Evolutionary conservation across 192 early-diverging fungal genomes (phyloP), one percentile per base, ranked within the genome.

Genomic region (Oehlia diaphana): DNA sequence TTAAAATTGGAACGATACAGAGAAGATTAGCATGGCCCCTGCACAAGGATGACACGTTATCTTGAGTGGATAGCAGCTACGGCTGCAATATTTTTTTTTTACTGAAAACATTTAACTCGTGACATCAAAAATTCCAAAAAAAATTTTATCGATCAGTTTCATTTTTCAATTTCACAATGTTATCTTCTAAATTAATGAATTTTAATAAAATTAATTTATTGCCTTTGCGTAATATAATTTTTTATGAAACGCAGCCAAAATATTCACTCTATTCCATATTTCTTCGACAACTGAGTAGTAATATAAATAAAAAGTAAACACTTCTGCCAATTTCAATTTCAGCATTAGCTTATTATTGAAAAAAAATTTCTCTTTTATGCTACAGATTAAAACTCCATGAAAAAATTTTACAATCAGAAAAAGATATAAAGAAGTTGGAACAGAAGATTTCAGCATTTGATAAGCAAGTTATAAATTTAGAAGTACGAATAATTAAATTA

Each of bases 1-100:
- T 72, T 72, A 72, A 72, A 72, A 72, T 72, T 72, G 71, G 71
- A 72, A 72, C 42, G 71, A 72, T 72, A 72, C 71, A 72, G 42
- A 72, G 71, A 72, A 72, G 42, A 72, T 72, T 72, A 72, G 71
- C 71, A 72, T 72, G 42, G 71, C 71, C 71, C 71, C 42, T 72
- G 42, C 71, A 72, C 71, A 72, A 72, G 71, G 71, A 72, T 72
- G 71, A 72, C 42, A 72, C 71, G 71, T 72, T 72, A 72, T 72
- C 71, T 72, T 72, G 71, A 72, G 71, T 72, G 71, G 44, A 49
- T 49, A 68, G 71, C 71, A 16, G 35, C 71, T 72, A 39, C 44
- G 71, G 71, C 14, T n/a, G 42, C 71, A 72, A 72, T 49, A 50
- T 72, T 72, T 72, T 72, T 72, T 72, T 39, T 26, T 26, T 26